Conservation (phyloP, 2,329 filamentous ascomycete genomes). For the Penicillium sp. region DNA sequence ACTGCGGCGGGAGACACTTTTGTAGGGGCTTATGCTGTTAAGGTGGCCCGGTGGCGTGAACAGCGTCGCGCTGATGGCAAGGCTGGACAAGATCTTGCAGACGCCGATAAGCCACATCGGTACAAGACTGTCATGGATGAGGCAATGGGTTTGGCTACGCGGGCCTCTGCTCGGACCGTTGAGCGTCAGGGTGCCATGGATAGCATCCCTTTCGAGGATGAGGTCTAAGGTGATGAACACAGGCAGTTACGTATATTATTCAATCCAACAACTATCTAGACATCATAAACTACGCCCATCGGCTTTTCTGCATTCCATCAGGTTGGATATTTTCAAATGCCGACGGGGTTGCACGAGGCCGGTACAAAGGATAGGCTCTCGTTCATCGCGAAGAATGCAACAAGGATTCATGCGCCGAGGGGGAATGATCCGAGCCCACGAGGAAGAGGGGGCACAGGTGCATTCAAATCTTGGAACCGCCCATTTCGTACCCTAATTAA, state of each 20-base stretch:
- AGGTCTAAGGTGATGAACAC: constrained; percentile 29
- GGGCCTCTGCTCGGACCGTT: constrained; percentile 45
- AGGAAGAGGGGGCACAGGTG: background rate
- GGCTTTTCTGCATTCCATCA: background rate
- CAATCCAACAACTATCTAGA: background rate
- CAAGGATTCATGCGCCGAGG: background rate
- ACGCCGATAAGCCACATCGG: constrained; percentile 34
- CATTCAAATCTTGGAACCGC: background rate
- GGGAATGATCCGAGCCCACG: constrained; percentile 3
- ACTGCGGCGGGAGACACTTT: constrained; percentile 95
- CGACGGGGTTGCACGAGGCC: background rate
- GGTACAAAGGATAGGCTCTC: background rate
- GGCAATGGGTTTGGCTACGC: constrained; percentile 43
- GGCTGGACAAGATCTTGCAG: constrained; percentile 46
- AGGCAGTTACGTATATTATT: constrained; percentile 10
- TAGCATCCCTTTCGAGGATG: constrained; percentile 49
- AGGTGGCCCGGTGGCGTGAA: constrained; percentile 55
- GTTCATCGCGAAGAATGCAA: constrained; percentile 4
- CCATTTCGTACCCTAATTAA: constrained; percentile 3
- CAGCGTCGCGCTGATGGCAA: constrained; percentile 47
- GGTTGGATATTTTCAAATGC: background rate
- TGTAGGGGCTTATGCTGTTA: constrained; percentile 79
- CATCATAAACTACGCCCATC: background rate
- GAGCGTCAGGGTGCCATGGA: constrained; percentile 47
- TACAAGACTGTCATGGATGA: constrained; percentile 47